Evolutionary conservation across 805 yeast species (phyloP), one percentile per base, ranked within the genome.

Genomic region (Priceomyces carsonii): DNA sequence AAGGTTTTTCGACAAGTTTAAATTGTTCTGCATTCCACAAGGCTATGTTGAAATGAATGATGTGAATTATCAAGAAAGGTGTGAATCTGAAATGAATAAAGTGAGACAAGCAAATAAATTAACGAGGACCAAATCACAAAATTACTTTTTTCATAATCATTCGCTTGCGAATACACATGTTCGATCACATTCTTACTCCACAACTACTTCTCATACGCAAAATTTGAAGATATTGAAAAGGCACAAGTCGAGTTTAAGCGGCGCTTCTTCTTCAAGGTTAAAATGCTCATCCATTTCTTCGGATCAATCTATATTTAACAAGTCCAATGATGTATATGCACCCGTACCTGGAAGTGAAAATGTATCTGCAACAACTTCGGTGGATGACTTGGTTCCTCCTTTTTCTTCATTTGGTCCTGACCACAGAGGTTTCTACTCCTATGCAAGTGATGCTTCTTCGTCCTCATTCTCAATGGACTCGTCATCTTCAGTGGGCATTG

Each of bases 11-110:
- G 80, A 80, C 31, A 57, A 59, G 19, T 79, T 70, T 54, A 69
- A 77, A 30, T 59, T 57, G 15, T 66, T 80, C 28, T 89, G 97
- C 55, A 67, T 56, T 42, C 95, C 95, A 2, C 85, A 78, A 47
- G 79, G 77, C 36, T 93, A 93, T 51, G 79, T 90, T 33, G 91
- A 82, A 48, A 91, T 91, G 99, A 80, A 82, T 32, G 69, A 67
- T 45, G 45, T 44, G 24, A 61, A 59, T 34, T 56, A 55, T 42
- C 54, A 51, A 40, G 50, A 51, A 30, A 42, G 53, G 23, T 64
- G 87, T 62, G 77, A 56, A 66, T 57, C 49, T 54, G 74, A 59
- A 57, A 61, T 52, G 69, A 67, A 46, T 55, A 73, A 54, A 63
- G 73, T 60, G 38, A 51, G 57, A 57, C 72, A 50, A 48, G 74